A percentile compares a stretch with the other conserved stretches of the same genome.
These are phyloP conservation scores for Saccharomycopsis oosterbeekiorum DNA, from an alignment of 805 yeast species.

Conservation along the genomic window DNA sequence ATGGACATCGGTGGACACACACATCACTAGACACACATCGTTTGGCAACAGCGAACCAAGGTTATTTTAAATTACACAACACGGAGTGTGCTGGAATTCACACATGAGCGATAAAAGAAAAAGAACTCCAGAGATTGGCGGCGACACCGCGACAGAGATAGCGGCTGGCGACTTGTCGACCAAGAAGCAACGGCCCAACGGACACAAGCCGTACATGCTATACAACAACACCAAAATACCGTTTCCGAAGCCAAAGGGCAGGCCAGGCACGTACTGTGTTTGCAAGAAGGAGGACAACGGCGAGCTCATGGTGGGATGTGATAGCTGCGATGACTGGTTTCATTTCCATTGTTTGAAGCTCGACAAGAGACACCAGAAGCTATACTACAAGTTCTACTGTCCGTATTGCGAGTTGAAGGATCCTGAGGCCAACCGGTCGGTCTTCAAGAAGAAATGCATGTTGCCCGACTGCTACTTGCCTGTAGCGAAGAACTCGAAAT, in stretches of 20 bases:
- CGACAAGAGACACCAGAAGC: slow-evolving; percentile 36
- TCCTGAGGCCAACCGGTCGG: slow-evolving; percentile 40
- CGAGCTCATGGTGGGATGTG: slow-evolving; percentile 86
- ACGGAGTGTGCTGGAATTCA: no score
- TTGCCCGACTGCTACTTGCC: slow-evolving; percentile 47
- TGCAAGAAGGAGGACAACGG: slow-evolving; percentile 76
- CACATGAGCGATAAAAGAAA: not conserved
- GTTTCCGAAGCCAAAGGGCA: slow-evolving; percentile 13
- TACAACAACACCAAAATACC: slow-evolving; percentile 13
- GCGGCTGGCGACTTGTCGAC: not conserved
- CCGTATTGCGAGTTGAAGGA: slow-evolving; percentile 50
- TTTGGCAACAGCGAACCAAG: no score
- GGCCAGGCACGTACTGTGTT: slow-evolving; percentile 39
- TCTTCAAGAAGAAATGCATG: slow-evolving; percentile 75
- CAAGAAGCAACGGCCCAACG: not conserved
- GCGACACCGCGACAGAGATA: not conserved
- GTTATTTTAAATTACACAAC: no score
- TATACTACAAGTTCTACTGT: slow-evolving; percentile 62
- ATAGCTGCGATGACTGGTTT: slow-evolving; percentile 92
- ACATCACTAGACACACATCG: no score
- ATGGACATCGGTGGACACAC: no score
- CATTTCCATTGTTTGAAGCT: slow-evolving; percentile 73
- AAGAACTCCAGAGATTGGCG: not conserved
- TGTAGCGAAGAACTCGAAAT: slow-evolving; percentile 46
- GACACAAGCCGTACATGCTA: not conserved